Percentiles rank a stretch among this genome's conserved stretches.
phyloP scores from a whole-genome alignment of 1,284 basidiomycete species.

The Caloboletus inedulis region DNA sequence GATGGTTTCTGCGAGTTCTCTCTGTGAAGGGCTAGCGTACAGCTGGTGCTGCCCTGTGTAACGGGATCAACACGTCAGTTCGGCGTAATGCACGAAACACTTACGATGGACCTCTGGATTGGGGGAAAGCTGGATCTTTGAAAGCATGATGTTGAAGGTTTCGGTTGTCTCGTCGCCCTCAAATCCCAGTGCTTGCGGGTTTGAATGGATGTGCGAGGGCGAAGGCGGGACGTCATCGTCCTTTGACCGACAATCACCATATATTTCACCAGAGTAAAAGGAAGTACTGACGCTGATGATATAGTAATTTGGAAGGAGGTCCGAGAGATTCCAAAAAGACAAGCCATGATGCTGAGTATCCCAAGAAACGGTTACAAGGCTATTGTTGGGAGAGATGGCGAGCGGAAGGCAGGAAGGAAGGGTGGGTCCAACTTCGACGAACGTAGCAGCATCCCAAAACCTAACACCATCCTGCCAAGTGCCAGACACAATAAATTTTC shows the following conservation, averaged over 20 bases:
- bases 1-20: background rate
- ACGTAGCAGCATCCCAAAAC: slow-evolving; percentile 8
- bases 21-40: slow-evolving; percentile 2
- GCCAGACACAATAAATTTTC: slow-evolving; percentile 3
- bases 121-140: slow-evolving; percentile 3
- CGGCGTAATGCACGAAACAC: background rate
- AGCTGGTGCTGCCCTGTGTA: slow-evolving; percentile 1
- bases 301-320: slow-evolving; percentile 6
- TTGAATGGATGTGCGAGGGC: background rate
- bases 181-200: background rate
- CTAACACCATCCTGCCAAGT: background rate
- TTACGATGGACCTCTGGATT: slow-evolving; percentile 1
- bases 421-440: slow-evolving; percentile 2
- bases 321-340: slow-evolving; percentile 1
- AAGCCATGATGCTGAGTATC: background rate
- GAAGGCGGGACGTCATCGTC: background rate
- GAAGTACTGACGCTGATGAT: background rate
- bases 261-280: background rate
- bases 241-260: background rate
- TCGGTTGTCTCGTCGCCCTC: background rate
- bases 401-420: slow-evolving; percentile 2
- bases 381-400: slow-evolving; percentile 4
- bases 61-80: too few relatives aligned
- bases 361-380: slow-evolving; percentile 2
- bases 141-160: background rate